A percentile compares a stretch with the other conserved stretches of the same genome.
Conservation (phyloP, 2,329 filamentous ascomycete species). For the Pseudogymnoascus sp. region DNA sequence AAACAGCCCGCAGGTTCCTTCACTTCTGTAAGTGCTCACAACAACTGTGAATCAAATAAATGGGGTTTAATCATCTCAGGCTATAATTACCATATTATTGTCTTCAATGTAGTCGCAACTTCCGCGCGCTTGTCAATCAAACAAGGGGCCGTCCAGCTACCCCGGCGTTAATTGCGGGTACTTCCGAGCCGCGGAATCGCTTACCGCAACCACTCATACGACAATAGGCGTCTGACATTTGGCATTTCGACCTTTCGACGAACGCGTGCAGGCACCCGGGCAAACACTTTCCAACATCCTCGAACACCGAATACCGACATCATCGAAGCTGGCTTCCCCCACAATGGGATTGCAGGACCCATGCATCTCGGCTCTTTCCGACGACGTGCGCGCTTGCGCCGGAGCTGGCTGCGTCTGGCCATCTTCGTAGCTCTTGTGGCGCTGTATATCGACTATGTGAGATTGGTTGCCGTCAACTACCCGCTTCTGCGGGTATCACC, state of each 20-base stretch:
- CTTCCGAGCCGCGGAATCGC: not conserved
- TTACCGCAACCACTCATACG: not conserved
- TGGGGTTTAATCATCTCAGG: not conserved
- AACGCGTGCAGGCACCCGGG: constrained; percentile 2
- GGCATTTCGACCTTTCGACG: not conserved
- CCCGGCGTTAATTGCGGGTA: not conserved
- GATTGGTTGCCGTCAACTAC: not conserved
- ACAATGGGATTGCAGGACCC: constrained; percentile 6
- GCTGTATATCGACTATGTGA: constrained; percentile 14
- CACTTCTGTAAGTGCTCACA: not conserved
- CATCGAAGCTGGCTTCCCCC: constrained; percentile 1
- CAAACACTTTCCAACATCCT: not conserved
- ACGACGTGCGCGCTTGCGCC: constrained; percentile 12
- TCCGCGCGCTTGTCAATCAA: not conserved
- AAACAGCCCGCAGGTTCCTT: not conserved
- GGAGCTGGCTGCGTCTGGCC: constrained; percentile 12
- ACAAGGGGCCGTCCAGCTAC: not conserved
- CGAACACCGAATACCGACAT: not conserved
- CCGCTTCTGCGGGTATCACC: constrained; percentile 9
- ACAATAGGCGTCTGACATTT: constrained; percentile 1
- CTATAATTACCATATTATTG: not conserved
- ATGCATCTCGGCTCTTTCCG: constrained; percentile 14
- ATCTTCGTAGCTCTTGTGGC: constrained; percentile 11
- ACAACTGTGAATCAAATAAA: not conserved
- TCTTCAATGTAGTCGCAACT: not conserved